phyloP scores from a whole-genome alignment of 1,284 basidiomycete species.

The Leucoagaricus sp. region DNA sequence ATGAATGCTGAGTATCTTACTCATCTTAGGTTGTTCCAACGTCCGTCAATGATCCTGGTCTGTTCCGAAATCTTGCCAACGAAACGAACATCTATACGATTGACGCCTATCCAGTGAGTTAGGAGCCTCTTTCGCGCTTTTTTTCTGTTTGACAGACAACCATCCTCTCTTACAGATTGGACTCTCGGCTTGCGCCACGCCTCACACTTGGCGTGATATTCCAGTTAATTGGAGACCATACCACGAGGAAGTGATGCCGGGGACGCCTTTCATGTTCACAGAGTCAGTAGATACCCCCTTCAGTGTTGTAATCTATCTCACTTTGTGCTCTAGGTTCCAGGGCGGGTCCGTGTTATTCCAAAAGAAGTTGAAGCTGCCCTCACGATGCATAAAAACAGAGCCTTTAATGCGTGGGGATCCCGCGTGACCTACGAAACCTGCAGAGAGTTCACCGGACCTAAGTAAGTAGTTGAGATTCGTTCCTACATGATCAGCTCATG shows the following conservation, averaged over 20 bases:
- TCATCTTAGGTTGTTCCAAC: not conserved
- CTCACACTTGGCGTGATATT: conserved; percentile 2
- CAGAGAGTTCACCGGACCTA: conserved; percentile 2
- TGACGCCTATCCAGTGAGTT: conserved; percentile 4
- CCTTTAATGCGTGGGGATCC: not conserved
- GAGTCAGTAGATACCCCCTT: not conserved
- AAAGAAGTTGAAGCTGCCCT: not conserved
- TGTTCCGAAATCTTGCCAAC: not conserved
- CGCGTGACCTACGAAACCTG: not conserved
- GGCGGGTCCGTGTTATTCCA: not conserved
- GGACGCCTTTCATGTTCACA: conserved; percentile 4
- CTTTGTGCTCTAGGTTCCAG: not conserved
- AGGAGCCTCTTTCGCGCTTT: not conserved
- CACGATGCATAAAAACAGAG: not conserved
- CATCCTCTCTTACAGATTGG: not conserved
- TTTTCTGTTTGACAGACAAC: not conserved
- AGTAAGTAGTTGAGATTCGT: not conserved
- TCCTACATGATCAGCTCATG: no score
- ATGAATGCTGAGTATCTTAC: not conserved
- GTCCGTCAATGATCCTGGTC: not conserved
- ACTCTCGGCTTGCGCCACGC: not conserved
- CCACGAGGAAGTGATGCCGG: conserved; percentile 1
- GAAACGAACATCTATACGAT: conserved; percentile 3
- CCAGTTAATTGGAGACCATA: not conserved
- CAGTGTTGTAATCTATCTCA: not conserved